These are phyloP conservation scores for Quercus cerris DNA, from an alignment of 306 rosid species.

Conservation along the genomic window DNA sequence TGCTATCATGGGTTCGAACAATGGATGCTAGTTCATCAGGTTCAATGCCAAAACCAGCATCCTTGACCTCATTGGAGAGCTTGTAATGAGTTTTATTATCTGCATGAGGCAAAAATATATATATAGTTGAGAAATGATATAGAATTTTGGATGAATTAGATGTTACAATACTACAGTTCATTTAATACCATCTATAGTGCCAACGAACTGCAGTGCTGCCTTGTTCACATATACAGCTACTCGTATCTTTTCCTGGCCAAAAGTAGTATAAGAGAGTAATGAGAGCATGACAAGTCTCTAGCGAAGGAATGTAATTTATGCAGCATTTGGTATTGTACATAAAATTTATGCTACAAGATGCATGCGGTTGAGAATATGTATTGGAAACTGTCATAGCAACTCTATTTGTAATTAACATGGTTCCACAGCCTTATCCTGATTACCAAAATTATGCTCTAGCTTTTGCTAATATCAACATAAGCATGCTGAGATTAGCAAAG, in stretches of 20 bases:
- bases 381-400: not conserved
- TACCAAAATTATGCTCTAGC: too few relatives aligned
- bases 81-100: conserved; percentile 37
- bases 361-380: not conserved
- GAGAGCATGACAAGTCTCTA: not conserved
- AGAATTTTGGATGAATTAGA: not conserved
- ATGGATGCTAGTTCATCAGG: conserved; percentile 65
- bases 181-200: conserved; percentile 58
- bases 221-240: conserved; percentile 70
- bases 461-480: too few relatives aligned
- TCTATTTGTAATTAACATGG: not conserved
- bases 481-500: too few relatives aligned
- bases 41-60: conserved; percentile 66
- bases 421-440: not conserved
- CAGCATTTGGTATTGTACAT: conserved; percentile 9
- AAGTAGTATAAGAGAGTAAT: conserved; percentile 21
- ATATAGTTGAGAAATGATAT: not conserved
- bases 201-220: conserved; percentile 79
- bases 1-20: conserved; percentile 52
- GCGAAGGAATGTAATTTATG: conserved; percentile 20
- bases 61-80: conserved; percentile 44
- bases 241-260: conserved; percentile 67
- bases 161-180: not conserved
- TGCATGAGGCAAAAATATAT: conserved; percentile 11
- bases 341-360: not conserved